Evolutionary conservation across 2,329 filamentous ascomycete genomes (phyloP).

Genomic region (Pestalotiopsis sp.): DNA sequence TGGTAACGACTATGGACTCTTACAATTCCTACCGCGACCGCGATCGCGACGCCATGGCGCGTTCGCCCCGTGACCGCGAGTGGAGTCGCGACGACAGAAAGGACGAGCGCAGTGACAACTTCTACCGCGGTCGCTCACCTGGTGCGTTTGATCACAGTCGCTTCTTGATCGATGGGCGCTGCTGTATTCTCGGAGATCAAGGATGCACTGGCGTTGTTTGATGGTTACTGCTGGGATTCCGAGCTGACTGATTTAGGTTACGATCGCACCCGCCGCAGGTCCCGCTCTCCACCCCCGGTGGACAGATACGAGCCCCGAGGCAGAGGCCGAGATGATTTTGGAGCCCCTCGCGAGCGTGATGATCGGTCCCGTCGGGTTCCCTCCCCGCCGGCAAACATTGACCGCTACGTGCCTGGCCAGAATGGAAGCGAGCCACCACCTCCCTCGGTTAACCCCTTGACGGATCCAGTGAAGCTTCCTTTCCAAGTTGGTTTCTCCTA

Average conservation of each 20-base stretch:
- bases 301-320: constrained; percentile 76
- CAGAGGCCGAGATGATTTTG: constrained; percentile 70
- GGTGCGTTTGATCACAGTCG: constrained; percentile 54
- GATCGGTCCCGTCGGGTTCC: constrained; percentile 61
- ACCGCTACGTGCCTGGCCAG: constrained; percentile 82
- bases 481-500: constrained; percentile 86
- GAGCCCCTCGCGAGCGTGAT: constrained; percentile 50
- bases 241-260: constrained; percentile 44
- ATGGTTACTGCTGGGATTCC: neutral
- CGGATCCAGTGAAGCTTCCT: constrained; percentile 71
- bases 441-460: constrained; percentile 65
- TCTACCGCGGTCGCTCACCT: constrained; percentile 70
- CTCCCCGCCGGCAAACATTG: constrained; percentile 72
- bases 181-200: neutral
- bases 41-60: constrained; percentile 51
- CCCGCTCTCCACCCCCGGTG: constrained; percentile 70
- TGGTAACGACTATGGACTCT: constrained; percentile 50
- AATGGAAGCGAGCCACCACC: constrained; percentile 52
- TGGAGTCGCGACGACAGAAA: constrained; percentile 60
- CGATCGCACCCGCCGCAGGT: constrained; percentile 64
- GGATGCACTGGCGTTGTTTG: neutral
- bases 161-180: neutral
- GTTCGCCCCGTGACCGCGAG: constrained; percentile 55
- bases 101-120: constrained; percentile 59
- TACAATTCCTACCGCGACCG: constrained; percentile 56